Conservation (phyloP, 495 filamentous ascomycete species). For the Lasiosphaeris hirsuta region DNA sequence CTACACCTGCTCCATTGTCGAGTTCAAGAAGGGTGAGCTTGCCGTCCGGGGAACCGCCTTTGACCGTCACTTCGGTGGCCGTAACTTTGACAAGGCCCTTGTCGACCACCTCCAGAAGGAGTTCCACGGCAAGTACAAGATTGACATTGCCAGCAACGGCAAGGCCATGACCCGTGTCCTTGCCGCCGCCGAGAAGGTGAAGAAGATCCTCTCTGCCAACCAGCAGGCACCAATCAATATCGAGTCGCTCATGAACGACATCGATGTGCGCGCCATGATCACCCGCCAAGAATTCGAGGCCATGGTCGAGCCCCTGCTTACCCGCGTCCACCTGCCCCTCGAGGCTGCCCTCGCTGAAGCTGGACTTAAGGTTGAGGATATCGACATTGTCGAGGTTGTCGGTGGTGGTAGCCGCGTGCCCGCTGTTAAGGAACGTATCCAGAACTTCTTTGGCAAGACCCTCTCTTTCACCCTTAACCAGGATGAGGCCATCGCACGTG, state of each 20-base stretch:
- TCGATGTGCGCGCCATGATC: slow-evolving; percentile 83
- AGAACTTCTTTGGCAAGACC: slow-evolving; percentile 83
- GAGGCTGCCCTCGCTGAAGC: slow-evolving; percentile 92
- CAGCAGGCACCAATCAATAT: slow-evolving; percentile 92
- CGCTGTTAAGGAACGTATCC: slow-evolving; percentile 83
- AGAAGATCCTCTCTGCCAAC: slow-evolving; percentile 98
- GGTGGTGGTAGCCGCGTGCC: slow-evolving; percentile 95
- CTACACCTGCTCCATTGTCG: slow-evolving; percentile 89
- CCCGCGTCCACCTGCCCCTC: slow-evolving; percentile 66
- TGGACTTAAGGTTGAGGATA: slow-evolving; percentile 83
- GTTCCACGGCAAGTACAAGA: slow-evolving; percentile 89
- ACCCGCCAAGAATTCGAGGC: slow-evolving; percentile 94
- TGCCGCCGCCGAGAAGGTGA: slow-evolving; percentile 90
- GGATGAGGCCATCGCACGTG: slow-evolving; percentile 94
- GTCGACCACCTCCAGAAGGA: slow-evolving; percentile 93
- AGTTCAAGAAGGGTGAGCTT: slow-evolving; percentile 97
- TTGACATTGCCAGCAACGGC: slow-evolving; percentile 81
- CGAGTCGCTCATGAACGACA: slow-evolving; percentile 97
- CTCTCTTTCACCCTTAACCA: slow-evolving; percentile 98
- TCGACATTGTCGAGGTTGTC: slow-evolving; percentile 90
- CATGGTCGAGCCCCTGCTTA: slow-evolving; percentile 81
- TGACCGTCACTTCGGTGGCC: slow-evolving; percentile 95
- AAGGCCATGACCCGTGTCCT: slow-evolving; percentile 86
- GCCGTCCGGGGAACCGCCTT: slow-evolving; percentile 88
- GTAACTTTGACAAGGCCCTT: slow-evolving; percentile 92